Base-by-base conservation (phyloP, 768 basidiomycete genomes). In the Filobasidium floriforme region DNA sequence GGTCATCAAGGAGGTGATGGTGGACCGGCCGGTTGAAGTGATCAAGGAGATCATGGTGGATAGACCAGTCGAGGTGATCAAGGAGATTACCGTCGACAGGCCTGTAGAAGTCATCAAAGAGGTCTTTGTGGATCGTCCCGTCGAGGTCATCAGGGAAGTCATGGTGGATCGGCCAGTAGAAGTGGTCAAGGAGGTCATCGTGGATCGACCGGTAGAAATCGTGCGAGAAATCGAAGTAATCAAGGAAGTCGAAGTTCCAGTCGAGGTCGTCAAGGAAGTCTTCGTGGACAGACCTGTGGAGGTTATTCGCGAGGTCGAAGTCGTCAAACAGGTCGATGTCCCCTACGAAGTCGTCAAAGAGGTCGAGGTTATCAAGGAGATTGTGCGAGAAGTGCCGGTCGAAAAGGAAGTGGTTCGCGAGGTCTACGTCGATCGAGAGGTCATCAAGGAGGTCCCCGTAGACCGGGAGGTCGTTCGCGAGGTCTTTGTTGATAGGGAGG, bases 91-190 rank as follows among this genome's bases (percentile, higher is more conserved):
- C 41, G 71, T 76, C 37, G 74, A 76, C 49, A 61, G 67, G 18
- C 68, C 72, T n/a, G 72, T 76, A 32, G 70, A 71, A 40, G 73
- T 76, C 54, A 68, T 69, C 55, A 65, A 59, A 26, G 62, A 65
- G 26, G 70, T 76, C 59, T 55, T 67, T 12, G 70, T 69, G 1
- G 70, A 70, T 28, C 55, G 49, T 29, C 69, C 74, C 24, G 73
- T 78, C 61, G 77, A 79, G 66, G 70, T 74, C 32, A 73, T 75
- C 37, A 69, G 70, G 26, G 75, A 77, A 66, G 68, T 66, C n/a
- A 66, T 71, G 29, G 73, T 77, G n/a, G 73, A 75, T 44, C 64
- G 69, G 11, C 57, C 46, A 28, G 68, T 73, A 1, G 75, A 76
- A 62, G 73, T 72, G 4, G 60, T 67, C 15, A 67, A 60, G 41